A percentile compares a stretch with the other conserved stretches of the same genome.
phyloP scores from a whole-genome alignment of 306 rosid genomes.

The Dryas drummondii region DNA sequence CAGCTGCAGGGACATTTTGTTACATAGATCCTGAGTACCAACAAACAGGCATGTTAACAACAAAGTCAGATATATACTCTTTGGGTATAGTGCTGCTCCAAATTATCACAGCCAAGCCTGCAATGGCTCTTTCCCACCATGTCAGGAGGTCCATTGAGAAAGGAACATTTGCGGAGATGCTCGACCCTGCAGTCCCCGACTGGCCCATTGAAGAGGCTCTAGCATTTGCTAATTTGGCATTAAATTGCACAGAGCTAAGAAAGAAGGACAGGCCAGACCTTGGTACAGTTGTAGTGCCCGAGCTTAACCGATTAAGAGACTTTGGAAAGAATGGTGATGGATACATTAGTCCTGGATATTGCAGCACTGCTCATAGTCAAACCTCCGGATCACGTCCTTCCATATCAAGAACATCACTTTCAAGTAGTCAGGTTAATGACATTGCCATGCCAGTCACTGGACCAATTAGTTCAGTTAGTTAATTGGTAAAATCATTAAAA shows the following conservation, averaged over 20 bases:
- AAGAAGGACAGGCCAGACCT: conserved; percentile 91
- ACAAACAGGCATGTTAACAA: conserved; percentile 73
- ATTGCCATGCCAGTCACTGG: neutral
- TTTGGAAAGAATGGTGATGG: conserved; percentile 33
- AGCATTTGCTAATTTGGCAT: conserved; percentile 65
- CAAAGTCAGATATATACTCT: conserved; percentile 85
- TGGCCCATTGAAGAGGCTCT: conserved; percentile 84
- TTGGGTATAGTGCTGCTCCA: conserved; percentile 82
- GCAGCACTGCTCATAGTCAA: conserved; percentile 7
- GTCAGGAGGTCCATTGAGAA: conserved; percentile 70
- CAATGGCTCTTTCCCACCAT: conserved; percentile 86
- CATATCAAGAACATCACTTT: conserved; percentile 15
- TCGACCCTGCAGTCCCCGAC: conserved; percentile 70
- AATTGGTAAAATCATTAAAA: neutral
- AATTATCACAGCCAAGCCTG: conserved; percentile 82
- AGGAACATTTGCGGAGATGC: conserved; percentile 51
- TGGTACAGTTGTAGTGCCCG: conserved; percentile 66
- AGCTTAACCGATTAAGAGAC: conserved; percentile 72
- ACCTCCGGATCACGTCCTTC: conserved; percentile 26
- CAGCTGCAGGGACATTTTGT: conserved; percentile 97
- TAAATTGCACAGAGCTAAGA: conserved; percentile 71
- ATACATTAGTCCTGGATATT: neutral
- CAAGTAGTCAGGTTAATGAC: conserved; percentile 12
- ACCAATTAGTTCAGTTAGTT: too few relatives aligned
- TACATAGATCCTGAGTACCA: conserved; percentile 99